Base-by-base conservation (phyloP, 1,284 basidiomycete species). In the Cutaneotrichosporon sp. region DNA sequence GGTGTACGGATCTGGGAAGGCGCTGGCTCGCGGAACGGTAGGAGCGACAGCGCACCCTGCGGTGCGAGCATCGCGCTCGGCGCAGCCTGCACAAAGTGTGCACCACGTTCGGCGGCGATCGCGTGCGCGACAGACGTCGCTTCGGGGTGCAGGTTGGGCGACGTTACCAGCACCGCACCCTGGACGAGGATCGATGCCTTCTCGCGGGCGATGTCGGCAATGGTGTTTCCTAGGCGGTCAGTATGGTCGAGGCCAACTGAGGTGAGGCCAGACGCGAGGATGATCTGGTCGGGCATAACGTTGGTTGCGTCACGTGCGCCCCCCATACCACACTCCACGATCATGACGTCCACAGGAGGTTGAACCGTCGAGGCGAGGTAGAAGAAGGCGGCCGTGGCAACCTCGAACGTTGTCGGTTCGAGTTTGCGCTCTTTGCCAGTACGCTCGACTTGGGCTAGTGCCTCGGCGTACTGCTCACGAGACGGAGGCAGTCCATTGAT, bases 301-400 rank as follows among this genome's bases (percentile, higher is more conserved):
- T 99, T 99, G 2, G 97, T 99, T 21, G 96, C 95, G 76, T 99
- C 97, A 60, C 90, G 81, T 4, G 87, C 84, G 0, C 97, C 97
- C 0, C 96, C 97, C 87, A 99, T 89, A 0, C 96, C 97, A 9
- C 95, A 96, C 81, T 99, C 96, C 58, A 98, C 81, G 5, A 99
- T 85, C 55, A 90, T 88, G 18, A 98, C 77, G 72, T 97, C 93
- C 46, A 64, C 52, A 22, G 69, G 62, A 8, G 73, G 66, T 5
- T 81, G 67, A 0, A 80, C 82, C 5, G 82, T 81, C 71, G 93
- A 89, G 75, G 93, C 92, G 53, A 90, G 79, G 55, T 83, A 80
- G 56, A 91, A 86, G 0, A 90, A 92, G 0, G 88, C 89, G 63
- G 90, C 83, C 0, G 93, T 90, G 64, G 92, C 84, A n/a, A 93